A percentile compares a stretch with the other conserved stretches of the same genome.
Conservation (phyloP, 345 rosid species). For the Erucastrum elatum region DNA sequence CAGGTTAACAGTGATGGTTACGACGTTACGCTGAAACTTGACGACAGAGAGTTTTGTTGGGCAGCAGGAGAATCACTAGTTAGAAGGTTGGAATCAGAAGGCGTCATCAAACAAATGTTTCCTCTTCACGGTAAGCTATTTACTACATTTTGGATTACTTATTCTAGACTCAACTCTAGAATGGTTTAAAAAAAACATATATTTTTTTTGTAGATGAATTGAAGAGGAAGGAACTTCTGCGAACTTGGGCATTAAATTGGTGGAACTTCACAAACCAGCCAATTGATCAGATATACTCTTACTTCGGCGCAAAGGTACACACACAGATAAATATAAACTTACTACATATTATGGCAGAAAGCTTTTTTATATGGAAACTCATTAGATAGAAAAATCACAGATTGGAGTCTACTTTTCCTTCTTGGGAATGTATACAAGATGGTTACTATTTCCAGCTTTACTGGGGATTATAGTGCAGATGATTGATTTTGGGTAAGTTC, state of each 20-base stretch:
- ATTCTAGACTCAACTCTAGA: slow-evolving; percentile 18
- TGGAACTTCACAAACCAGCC: slow-evolving; percentile 74
- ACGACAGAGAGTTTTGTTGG: slow-evolving; percentile 60
- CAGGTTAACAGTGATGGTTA: slow-evolving; percentile 58
- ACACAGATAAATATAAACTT: slow-evolving; percentile 3
- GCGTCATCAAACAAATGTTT: slow-evolving; percentile 71
- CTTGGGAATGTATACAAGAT: slow-evolving; percentile 82
- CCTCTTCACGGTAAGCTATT: slow-evolving; percentile 74
- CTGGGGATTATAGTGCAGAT: slow-evolving; percentile 63
- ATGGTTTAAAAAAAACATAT: slow-evolving; percentile 10
- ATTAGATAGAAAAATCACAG: slow-evolving; percentile 43
- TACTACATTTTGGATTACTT: slow-evolving; percentile 8
- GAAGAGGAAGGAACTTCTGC: slow-evolving; percentile 69
- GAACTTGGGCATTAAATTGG: slow-evolving; percentile 79
- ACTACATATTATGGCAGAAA: slow-evolving; percentile 4
- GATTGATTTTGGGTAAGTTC: slow-evolving; percentile 70
- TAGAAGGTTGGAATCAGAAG: slow-evolving; percentile 61
- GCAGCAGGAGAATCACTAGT: slow-evolving; percentile 68
- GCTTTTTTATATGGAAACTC: slow-evolving; percentile 9
- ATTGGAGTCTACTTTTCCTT: slow-evolving; percentile 87
- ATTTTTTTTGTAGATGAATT: slow-evolving; percentile 54
- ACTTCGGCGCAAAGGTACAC: slow-evolving; percentile 80
- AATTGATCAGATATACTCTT: slow-evolving; percentile 79
- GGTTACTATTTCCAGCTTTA: slow-evolving; percentile 82
- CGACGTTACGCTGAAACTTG: slow-evolving; percentile 44